Evolutionary conservation across 345 rosid species (phyloP), one percentile per base, ranked within the genome.

Genomic region (Euphorbia tirucalli): DNA sequence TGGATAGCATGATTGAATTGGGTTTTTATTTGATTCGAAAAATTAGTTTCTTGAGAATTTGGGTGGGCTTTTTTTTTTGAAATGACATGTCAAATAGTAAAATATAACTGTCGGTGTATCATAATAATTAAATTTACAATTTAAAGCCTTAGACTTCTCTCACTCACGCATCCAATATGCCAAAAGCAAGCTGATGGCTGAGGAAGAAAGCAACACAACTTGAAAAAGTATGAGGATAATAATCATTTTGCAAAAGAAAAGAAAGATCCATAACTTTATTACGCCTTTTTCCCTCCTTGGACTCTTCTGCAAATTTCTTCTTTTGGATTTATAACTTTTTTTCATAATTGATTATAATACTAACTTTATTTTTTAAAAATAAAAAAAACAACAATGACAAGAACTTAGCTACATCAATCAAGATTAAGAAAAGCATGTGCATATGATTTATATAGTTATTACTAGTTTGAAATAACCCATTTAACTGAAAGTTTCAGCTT

Each of bases 241-340:
- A 56, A 46, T 46, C 52, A 46, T 7, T 13, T 7, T 46, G 52
- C 52, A 46, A 61, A 21, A 44, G 32, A 5, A 37, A 3, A 44
- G 55, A 67, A 22, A 24, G 19, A 27, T 4, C 35, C 32, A 22
- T 7, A 7, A 31, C 56, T 37, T 49, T 62, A 68, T 54, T 5
- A 35, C 46, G 72, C 22, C 72, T 48, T 22, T 59, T 71, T 70
- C 60, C 30, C 21, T 59, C 37, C 25, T 35, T 72, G 67, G 68
- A 70, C 66, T 35, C 28, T 59, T 70, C 55, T 49, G 35, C 35
- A 28, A 62, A 39, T 62, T 58, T 16, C 27, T 25, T 55, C 39
- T 48, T 19, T 28, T 32, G 44, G 50, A n/a, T 31, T 50, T 9
- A 32, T 37, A 43, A 31, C 5, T 49, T 35, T 7, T 35, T 35